Conservation (phyloP, 768 basidiomycete genomes). For the Terana coerulea region DNA sequence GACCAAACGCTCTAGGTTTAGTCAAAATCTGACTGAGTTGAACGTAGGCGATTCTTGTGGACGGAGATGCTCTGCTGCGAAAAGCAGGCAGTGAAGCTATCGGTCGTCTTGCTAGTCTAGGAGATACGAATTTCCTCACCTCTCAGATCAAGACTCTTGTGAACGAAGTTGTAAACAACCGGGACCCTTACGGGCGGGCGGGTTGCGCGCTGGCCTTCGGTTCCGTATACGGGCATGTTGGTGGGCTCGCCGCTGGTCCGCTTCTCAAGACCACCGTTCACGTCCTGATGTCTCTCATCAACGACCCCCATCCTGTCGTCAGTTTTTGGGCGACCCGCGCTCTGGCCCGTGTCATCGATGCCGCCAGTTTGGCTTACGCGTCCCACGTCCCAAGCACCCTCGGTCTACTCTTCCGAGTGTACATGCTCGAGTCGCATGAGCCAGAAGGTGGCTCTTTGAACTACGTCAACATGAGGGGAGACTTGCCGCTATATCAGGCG, state of each 20-base stretch:
- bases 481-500: conserved; percentile 88
- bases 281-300: conserved; percentile 89
- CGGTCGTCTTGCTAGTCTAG: conserved; percentile 80
- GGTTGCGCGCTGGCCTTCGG: conserved; percentile 94
- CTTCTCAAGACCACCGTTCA: conserved; percentile 94
- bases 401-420: conserved; percentile 87
- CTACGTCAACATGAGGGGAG: conserved; percentile 84
- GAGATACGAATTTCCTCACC: conserved; percentile 80
- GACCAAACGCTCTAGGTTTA: not conserved
- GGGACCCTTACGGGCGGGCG: conserved; percentile 87
- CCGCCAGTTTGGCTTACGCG: conserved; percentile 88
- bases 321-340: conserved; percentile 92
- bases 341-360: conserved; percentile 81
- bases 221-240: conserved; percentile 87
- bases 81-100: conserved; percentile 83
- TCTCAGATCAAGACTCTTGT: conserved; percentile 87
- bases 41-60: conserved; percentile 69
- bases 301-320: conserved; percentile 94
- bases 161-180: conserved; percentile 90
- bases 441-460: conserved; percentile 82
- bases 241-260: conserved; percentile 91
- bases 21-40: conserved; percentile 2
- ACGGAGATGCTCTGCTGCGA: conserved; percentile 75
- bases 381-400: conserved; percentile 87
- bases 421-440: conserved; percentile 88